Base-by-base conservation (phyloP, 306 rosid species). In the Vigna mungo region DNA sequence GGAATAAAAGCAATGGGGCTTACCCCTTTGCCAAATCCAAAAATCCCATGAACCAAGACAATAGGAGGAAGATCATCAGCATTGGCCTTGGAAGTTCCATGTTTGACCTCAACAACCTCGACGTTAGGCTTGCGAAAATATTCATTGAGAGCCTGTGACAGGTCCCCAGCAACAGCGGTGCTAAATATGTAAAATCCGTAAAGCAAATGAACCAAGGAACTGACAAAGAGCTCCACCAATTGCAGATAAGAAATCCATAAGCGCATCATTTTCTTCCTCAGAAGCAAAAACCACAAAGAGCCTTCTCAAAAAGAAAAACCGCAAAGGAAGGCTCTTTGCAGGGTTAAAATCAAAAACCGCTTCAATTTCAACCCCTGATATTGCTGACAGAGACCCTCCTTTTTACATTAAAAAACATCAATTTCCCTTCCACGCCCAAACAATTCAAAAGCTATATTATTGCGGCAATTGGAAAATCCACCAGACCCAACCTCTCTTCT, bases 11-110 rank as follows among this genome's bases (percentile, higher is more conserved):
- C 25, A 48, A 32, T 23, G 13, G 0, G 39, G 1, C 60, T 4
- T 84, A 96, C 99, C 87, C 98, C 99, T 87, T 96, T 89, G 64
- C 99, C 99, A 78, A 96, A 96, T 47, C 99, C 99, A 80, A 96
- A 96, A 68, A 96, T 96, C 52, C 99, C 99, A 81, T 96, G 99
- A 25, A 92, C 96, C 34, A 96, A 80, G 1, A 96, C 98, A 78
- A 96, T 96, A 4, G 99, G 99, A 80, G 99, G 97, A 20, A 92
- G 81, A 81, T 63, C 68, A 21, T 52, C 49, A 37, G 0, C 76
- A 74, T 82, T 77, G 78, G 69, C 27, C 0, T 32, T 1, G 1
- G 70, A 15, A 21, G 37, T 66, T 7, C 69, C 73, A 15, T 82
- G 75, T 6, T 63, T 56, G 48, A 77, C 76, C 60, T 77, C 86